Evolutionary conservation across 2,329 filamentous ascomycete genomes (phyloP), one percentile per base, ranked within the genome.

Genomic region (Exophiala aquamarina): DNA sequence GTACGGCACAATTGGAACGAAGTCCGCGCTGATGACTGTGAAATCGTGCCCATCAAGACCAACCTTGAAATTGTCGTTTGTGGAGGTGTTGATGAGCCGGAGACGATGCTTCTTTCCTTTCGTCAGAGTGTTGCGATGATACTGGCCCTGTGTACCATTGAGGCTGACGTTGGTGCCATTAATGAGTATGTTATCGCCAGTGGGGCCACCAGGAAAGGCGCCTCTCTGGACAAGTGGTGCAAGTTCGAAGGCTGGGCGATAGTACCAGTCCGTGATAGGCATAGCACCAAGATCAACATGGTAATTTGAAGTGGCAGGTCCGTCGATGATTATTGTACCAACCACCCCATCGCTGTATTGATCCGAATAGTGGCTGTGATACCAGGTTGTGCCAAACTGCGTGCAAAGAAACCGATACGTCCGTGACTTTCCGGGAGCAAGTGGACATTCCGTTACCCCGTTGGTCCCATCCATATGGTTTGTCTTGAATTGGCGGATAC

Each of bases 391-490:
- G 7, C 81, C 77, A 61, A 81, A 77, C 56, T 77, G 70, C 0
- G 73, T 77, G 3, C 76, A 78, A 34, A 70, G 70, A 67, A 78
- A 85, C 2, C 65, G 74, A 64, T 86, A 86, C 1, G 77, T 82
- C 38, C 73, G 70, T 2, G 69, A 70, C 4, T 75, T 58, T 0
- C 77, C 78, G 0, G 78, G 75, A 0, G 78, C 69, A 13, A 74
- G 66, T 0, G 77, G 76, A 46, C 76, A 79, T 55, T 78, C 70
- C 0, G 73, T 78, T 15, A 77, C 59, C 23, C 73, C 73, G 26
- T 67, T 67, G 3, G 82, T 79, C 37, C 83, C 82, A 54, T 85
- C 82, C 45, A 76, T 69, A 42, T 75, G 66, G 54, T 74, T 77
- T 35, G 70, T 77, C 55, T 73, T 66, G 50, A 74, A 71, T 59